A percentile compares a stretch with the other conserved stretches of the same genome.
These are phyloP conservation scores for Telopea speciosissima DNA, from an alignment of 177 flowering plant genomes.

Conservation along the genomic window DNA sequence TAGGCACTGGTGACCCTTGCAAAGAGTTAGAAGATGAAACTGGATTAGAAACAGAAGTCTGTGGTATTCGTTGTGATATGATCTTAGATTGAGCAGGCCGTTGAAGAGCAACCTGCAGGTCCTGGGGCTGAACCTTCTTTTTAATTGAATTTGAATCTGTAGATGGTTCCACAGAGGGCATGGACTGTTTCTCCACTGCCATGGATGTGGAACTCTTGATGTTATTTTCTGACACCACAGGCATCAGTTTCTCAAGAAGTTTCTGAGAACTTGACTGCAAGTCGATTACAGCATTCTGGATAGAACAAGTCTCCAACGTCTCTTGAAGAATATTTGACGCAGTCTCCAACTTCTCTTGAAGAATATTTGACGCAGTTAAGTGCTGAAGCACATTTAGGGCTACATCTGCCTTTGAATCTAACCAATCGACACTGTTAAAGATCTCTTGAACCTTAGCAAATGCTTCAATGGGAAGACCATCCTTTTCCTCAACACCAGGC, in stretches of 20 bases:
- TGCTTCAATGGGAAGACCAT: conserved; percentile 87
- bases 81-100: conserved; percentile 49
- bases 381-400: conserved; percentile 50
- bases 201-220: conserved; percentile 12
- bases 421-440: conserved; percentile 70
- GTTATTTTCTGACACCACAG: conserved; percentile 22
- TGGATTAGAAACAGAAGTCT: conserved; percentile 38
- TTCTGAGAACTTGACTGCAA: conserved; percentile 13
- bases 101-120: conserved; percentile 39
- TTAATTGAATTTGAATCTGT: conserved; percentile 14
- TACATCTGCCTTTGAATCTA: conserved; percentile 52
- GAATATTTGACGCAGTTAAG: conserved; percentile 32
- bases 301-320: conserved; percentile 30
- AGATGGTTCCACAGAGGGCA: conserved; percentile 20
- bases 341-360: conserved; percentile 42
- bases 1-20: conserved; percentile 55
- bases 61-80: conserved; percentile 41
- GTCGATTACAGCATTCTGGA: conserved; percentile 14
- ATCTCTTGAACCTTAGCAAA: conserved; percentile 78
- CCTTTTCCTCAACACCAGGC: conserved; percentile 58
- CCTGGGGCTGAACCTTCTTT: conserved; percentile 35
- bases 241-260: conserved; percentile 21
- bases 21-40: conserved; percentile 41
- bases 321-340: conserved; percentile 37
- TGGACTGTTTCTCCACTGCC: conserved; percentile 16